These are phyloP conservation scores for Fagus sylvatica DNA, from an alignment of 306 rosid species.

Conservation along the genomic window DNA sequence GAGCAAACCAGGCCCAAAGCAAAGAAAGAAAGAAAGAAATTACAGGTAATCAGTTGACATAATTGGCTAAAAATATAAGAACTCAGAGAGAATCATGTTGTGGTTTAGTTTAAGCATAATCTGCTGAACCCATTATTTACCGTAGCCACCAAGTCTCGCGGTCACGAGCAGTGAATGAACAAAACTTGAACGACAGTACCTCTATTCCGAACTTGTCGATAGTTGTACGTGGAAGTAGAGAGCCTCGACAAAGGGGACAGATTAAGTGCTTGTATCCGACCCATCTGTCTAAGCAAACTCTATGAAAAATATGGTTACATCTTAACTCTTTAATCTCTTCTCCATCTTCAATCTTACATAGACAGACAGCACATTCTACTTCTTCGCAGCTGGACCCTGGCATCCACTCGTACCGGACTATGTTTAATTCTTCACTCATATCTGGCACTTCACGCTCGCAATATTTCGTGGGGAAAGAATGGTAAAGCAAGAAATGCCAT, in stretches of 20 bases:
- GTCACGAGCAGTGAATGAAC: neutral
- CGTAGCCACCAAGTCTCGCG: conserved; percentile 52
- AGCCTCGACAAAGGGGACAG: conserved; percentile 55
- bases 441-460: neutral
- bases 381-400: neutral
- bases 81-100: too few relatives aligned
- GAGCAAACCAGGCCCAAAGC: too few relatives aligned
- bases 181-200: conserved; percentile 31
- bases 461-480: conserved; percentile 25
- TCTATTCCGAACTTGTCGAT: conserved; percentile 24
- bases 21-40: too few relatives aligned
- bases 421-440: neutral
- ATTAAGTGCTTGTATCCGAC: conserved; percentile 8
- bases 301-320: conserved; percentile 45
- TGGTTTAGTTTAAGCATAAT: too few relatives aligned
- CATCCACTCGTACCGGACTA: neutral
- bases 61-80: too few relatives aligned
- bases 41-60: too few relatives aligned
- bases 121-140: conserved; percentile 11
- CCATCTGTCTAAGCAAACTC: conserved; percentile 47
- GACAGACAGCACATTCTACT: conserved; percentile 49
- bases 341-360: conserved; percentile 36
- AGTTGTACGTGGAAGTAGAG: conserved; percentile 15
- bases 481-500: conserved; percentile 22
- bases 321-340: conserved; percentile 44